Percentiles rank a stretch among this genome's conserved stretches.
phyloP scores from a whole-genome alignment of 2,329 filamentous ascomycete genomes.

The Xylariaceae sp. region DNA sequence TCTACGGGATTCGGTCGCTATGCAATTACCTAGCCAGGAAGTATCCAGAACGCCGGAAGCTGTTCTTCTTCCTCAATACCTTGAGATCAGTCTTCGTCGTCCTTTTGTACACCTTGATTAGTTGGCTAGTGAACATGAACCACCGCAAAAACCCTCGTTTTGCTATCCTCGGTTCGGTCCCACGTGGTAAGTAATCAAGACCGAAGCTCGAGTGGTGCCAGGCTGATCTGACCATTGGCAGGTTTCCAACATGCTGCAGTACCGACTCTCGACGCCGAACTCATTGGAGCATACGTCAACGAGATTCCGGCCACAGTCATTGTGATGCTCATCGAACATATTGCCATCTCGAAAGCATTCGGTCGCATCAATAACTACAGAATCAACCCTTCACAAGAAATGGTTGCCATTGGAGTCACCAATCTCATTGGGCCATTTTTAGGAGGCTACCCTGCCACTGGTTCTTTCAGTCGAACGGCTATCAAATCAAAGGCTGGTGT shows the following conservation, averaged over 20 bases:
- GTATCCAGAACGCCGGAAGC: slow-evolving; percentile 64
- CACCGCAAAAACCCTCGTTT: slow-evolving; percentile 63
- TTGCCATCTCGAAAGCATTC: slow-evolving; percentile 95
- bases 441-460: slow-evolving; percentile 86
- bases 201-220: too few species aligned
- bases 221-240: slow-evolving; percentile 19
- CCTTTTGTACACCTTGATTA: slow-evolving; percentile 85
- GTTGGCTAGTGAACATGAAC: slow-evolving; percentile 75
- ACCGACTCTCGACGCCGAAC: slow-evolving; percentile 61
- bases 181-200: slow-evolving; percentile 54
- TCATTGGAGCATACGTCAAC: slow-evolving; percentile 65
- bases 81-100: slow-evolving; percentile 90
- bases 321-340: slow-evolving; percentile 94
- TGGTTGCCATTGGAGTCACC: slow-evolving; percentile 88
- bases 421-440: slow-evolving; percentile 90
- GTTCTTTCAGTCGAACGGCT: slow-evolving; percentile 92
- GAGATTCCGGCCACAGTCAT: slow-evolving; percentile 84
- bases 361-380: slow-evolving; percentile 93
- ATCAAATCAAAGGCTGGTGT: slow-evolving; percentile 98
- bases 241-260: slow-evolving; percentile 77
- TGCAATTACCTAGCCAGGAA: slow-evolving; percentile 66
- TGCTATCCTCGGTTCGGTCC: slow-evolving; percentile 70
- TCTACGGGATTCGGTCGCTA: slow-evolving; percentile 69
- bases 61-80: slow-evolving; percentile 87
- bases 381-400: slow-evolving; percentile 91